Conservation (phyloP, 2,329 filamentous ascomycete species). For the Talaromyces sp. region DNA sequence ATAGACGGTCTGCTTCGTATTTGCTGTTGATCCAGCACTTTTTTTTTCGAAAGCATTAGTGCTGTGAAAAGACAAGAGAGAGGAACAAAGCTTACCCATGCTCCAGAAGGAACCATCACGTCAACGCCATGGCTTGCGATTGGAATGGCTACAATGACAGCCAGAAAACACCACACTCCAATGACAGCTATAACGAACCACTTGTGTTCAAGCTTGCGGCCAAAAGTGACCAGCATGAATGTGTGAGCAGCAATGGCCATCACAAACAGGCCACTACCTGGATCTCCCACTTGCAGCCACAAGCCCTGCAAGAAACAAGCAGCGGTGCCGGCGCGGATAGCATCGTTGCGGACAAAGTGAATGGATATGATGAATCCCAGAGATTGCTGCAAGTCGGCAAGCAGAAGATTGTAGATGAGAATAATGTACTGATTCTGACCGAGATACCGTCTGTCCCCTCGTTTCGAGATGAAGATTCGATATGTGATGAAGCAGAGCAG, state of each 20-base stretch:
- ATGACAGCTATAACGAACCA: conserved; percentile 40
- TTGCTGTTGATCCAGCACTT: conserved; percentile 47
- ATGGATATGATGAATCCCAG: conserved; percentile 41
- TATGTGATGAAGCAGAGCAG: conserved; percentile 47
- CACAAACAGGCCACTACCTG: conserved; percentile 48
- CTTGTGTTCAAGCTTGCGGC: conserved; percentile 41
- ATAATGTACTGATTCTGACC: conserved; percentile 50
- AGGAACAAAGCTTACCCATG: conserved; percentile 39
- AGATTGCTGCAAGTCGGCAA: conserved; percentile 47
- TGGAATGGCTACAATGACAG: conserved; percentile 43
- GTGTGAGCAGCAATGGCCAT: conserved; percentile 51
- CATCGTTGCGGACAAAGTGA: conserved; percentile 41
- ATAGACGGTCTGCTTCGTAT: conserved; percentile 42
- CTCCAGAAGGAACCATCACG: conserved; percentile 45
- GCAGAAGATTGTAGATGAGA: conserved; percentile 46
- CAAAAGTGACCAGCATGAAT: conserved; percentile 44
- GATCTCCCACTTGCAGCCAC: conserved; percentile 48
- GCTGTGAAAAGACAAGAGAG: background rate
- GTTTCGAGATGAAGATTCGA: conserved; percentile 46
- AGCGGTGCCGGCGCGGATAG: conserved; percentile 38
- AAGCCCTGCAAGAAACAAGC: conserved; percentile 48
- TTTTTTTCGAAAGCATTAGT: background rate
- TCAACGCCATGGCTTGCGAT: conserved; percentile 35
- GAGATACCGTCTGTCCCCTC: conserved; percentile 43
- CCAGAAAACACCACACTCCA: conserved; percentile 41